These are phyloP conservation scores for Leucogyrophana mollusca DNA, from an alignment of 768 basidiomycete genomes.

Conservation along the genomic window DNA sequence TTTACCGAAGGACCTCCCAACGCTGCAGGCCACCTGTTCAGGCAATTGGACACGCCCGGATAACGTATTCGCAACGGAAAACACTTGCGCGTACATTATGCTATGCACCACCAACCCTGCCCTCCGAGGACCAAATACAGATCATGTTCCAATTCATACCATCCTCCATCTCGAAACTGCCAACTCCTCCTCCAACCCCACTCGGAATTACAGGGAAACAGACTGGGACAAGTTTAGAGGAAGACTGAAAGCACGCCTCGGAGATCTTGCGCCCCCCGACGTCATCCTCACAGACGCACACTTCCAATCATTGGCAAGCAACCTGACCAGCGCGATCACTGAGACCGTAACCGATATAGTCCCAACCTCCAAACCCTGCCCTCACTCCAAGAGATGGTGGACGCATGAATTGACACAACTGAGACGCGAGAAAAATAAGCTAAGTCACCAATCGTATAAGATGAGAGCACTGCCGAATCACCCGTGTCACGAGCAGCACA, in stretches of 20 bases:
- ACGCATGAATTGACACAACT: neutral
- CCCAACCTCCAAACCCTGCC: constrained; percentile 4
- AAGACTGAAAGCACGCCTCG: constrained; percentile 3
- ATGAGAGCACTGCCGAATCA: neutral
- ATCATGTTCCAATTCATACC: constrained; percentile 34
- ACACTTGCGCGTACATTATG: constrained; percentile 12
- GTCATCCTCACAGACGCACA: neutral
- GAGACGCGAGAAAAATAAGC: neutral
- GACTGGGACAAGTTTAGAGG: constrained; percentile 22
- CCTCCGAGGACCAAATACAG: constrained; percentile 16
- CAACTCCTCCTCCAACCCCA: neutral
- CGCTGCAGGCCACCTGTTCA: constrained; percentile 13
- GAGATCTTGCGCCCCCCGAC: neutral
- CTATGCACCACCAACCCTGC: constrained; percentile 20
- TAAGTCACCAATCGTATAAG: neutral
- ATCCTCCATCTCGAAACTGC: constrained; percentile 15
- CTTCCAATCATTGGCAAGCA: neutral
- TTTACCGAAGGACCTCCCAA: constrained; percentile 28
- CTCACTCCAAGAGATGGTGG: constrained; percentile 4
- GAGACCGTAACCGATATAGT: constrained; percentile 1
- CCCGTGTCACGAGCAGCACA: constrained; percentile 8
- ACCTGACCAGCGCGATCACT: neutral
- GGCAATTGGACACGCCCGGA: constrained; percentile 33
- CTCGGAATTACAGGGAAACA: constrained; percentile 17
- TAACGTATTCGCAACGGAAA: constrained; percentile 30